Conservation (phyloP, 2,329 filamentous ascomycete genomes). For the Neofusicoccum umdonicola region DNA sequence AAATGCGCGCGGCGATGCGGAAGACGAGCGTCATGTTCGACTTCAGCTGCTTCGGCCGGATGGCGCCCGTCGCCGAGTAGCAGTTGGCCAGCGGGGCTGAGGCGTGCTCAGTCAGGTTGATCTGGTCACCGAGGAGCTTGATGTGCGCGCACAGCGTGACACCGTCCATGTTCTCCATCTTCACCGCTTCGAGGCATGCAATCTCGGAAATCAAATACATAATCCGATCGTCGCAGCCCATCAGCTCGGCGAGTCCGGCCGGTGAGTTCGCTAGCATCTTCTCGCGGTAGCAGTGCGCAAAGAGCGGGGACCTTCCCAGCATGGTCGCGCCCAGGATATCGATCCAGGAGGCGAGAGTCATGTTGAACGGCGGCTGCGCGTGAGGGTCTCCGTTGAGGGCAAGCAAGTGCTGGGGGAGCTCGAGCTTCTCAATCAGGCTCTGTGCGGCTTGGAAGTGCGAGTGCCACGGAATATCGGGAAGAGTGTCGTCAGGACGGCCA, state of each 20-base stretch:
- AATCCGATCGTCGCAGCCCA: conserved; percentile 95
- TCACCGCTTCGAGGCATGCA: conserved; percentile 88
- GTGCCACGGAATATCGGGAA: conserved; percentile 93
- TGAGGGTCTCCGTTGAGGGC: conserved; percentile 57
- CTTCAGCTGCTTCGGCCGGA: conserved; percentile 79
- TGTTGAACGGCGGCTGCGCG: conserved; percentile 80
- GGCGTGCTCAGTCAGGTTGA: conserved; percentile 71
- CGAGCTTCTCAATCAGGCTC: conserved; percentile 79
- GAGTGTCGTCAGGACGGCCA: conserved; percentile 76
- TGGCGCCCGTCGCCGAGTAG: conserved; percentile 63
- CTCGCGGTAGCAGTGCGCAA: conserved; percentile 92
- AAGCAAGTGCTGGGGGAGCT: conserved; percentile 68
- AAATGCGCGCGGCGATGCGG: conserved; percentile 88
- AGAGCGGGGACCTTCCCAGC: conserved; percentile 78
- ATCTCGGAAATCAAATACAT: conserved; percentile 99
- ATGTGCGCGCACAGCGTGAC: conserved; percentile 87
- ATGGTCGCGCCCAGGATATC: conserved; percentile 95
- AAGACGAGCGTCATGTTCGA: conserved; percentile 89
- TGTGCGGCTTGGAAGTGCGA: conserved; percentile 93
- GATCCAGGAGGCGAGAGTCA: conserved; percentile 92
- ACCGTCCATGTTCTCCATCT: conserved; percentile 73
- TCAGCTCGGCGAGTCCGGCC: conserved; percentile 83
- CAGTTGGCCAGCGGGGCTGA: conserved; percentile 49
- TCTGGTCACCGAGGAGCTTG: conserved; percentile 79
- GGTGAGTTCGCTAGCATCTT: conserved; percentile 70